Conservation (phyloP, 306 rosid species). For the Cicer bijugum region DNA sequence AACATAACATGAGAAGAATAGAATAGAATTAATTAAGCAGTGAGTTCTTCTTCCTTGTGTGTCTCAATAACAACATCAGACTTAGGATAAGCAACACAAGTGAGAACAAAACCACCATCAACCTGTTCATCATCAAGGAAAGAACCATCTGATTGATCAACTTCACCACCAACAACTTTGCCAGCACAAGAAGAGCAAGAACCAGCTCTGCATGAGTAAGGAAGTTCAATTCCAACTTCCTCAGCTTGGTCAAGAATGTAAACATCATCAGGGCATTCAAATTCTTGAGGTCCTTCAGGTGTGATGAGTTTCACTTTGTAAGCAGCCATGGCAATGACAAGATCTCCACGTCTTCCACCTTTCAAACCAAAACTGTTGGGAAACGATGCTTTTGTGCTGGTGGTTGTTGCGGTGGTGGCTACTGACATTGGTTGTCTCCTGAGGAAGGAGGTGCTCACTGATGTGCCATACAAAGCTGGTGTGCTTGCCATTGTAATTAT, state of each 20-base stretch:
- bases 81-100: conserved; percentile 74
- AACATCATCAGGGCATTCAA: conserved; percentile 66
- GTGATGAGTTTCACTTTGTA: conserved; percentile 72
- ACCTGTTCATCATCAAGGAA: conserved; percentile 81
- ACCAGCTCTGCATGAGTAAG: conserved; percentile 93
- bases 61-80: conserved; percentile 67
- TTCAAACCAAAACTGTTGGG: conserved; percentile 48
- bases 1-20: conserved; percentile 11
- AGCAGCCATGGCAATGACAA: conserved; percentile 61
- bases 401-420: background rate
- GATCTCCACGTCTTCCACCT: conserved; percentile 55
- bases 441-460: conserved; percentile 68
- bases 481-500: conserved; percentile 50
- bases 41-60: conserved; percentile 85
- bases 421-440: conserved; percentile 47
- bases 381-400: conserved; percentile 35
- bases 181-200: conserved; percentile 92
- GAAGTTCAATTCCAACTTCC: conserved; percentile 66
- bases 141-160: conserved; percentile 78
- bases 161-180: conserved; percentile 48
- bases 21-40: conserved; percentile 40
- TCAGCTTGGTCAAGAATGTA: conserved; percentile 83
- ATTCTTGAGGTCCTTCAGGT: conserved; percentile 61
- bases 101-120: conserved; percentile 57
- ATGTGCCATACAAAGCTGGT: conserved; percentile 49